A percentile compares a stretch with the other conserved stretches of the same genome.
Conservation (phyloP, 2,329 filamentous ascomycete genomes). For the Hypoxylon sp. region DNA sequence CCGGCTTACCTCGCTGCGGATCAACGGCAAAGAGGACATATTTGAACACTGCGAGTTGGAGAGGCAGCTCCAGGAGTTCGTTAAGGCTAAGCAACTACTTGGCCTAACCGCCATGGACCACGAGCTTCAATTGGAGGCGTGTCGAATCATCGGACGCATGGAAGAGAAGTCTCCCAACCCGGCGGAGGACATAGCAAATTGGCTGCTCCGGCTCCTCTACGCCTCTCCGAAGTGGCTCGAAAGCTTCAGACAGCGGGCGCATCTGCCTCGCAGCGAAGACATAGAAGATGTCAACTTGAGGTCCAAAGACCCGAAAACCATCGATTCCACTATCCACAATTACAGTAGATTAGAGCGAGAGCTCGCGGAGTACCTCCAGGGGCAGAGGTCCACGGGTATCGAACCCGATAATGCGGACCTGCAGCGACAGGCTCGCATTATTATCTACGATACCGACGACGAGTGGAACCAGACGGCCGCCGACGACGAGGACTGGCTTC, state of each 20-base stretch:
- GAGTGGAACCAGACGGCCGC: conserved; percentile 73
- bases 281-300: conserved; percentile 61
- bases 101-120: conserved; percentile 70
- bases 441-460: conserved; percentile 72
- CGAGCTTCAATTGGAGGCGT: conserved; percentile 70
- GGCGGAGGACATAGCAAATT: conserved; percentile 64
- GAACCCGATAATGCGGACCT: conserved; percentile 66
- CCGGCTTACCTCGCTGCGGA: conserved; percentile 61
- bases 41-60: conserved; percentile 70
- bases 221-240: conserved; percentile 66
- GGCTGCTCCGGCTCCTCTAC: conserved; percentile 66
- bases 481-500: conserved; percentile 66
- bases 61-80: conserved; percentile 65
- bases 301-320: conserved; percentile 65
- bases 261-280: conserved; percentile 68
- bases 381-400: conserved; percentile 58
- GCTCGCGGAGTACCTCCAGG: conserved; percentile 63
- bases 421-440: conserved; percentile 68
- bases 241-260: conserved; percentile 66
- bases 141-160: conserved; percentile 67
- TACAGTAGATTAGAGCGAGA: conserved; percentile 68
- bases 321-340: conserved; percentile 71
- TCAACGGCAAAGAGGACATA: conserved; percentile 69
- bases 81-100: conserved; percentile 62
- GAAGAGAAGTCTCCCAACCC: conserved; percentile 64